phyloP scores from a whole-genome alignment of 2,329 filamentous ascomycete genomes.

The Byssochlamys sp. region DNA sequence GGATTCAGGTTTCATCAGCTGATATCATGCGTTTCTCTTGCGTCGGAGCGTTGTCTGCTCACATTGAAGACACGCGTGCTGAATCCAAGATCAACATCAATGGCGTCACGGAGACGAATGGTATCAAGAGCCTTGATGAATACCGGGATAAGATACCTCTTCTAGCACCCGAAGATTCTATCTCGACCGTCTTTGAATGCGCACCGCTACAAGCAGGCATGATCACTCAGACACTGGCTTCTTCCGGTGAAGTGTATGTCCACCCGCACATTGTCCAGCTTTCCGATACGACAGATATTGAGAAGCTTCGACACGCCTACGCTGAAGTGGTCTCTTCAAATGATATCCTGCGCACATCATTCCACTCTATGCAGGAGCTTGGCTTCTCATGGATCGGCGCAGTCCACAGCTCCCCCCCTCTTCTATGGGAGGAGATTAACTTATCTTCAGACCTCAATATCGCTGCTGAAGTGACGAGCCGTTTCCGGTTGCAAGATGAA shows the following conservation, averaged over 20 bases:
- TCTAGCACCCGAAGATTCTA: conserved; percentile 10
- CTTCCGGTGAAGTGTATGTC: conserved; percentile 54
- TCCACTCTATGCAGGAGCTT: conserved; percentile 17
- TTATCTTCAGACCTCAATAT: conserved; percentile 9
- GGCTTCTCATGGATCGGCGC: conserved; percentile 17
- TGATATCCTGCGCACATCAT: conserved; percentile 58
- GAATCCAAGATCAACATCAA: background rate
- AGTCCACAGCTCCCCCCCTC: conserved; percentile 14
- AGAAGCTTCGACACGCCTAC: conserved; percentile 49
- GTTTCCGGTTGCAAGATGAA: conserved; percentile 12
- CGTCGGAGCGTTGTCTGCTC: conserved; percentile 16
- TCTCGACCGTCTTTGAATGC: conserved; percentile 39
- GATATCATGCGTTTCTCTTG: conserved; percentile 27
- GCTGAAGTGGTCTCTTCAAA: conserved; percentile 39
- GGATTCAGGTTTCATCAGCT: conserved; percentile 21
- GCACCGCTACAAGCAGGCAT: conserved; percentile 78
- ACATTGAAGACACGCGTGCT: conserved; percentile 8
- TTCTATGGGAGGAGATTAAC: conserved; percentile 13
- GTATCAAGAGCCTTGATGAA: background rate
- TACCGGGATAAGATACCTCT: conserved; percentile 10
- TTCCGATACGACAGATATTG: conserved; percentile 31
- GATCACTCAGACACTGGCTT: conserved; percentile 57
- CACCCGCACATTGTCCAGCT: conserved; percentile 59
- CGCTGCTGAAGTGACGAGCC: conserved; percentile 5
- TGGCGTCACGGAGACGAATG: background rate